These are phyloP conservation scores for Alternaria gansuensis DNA, from an alignment of 2,329 filamentous ascomycete species.

Conservation along the genomic window DNA sequence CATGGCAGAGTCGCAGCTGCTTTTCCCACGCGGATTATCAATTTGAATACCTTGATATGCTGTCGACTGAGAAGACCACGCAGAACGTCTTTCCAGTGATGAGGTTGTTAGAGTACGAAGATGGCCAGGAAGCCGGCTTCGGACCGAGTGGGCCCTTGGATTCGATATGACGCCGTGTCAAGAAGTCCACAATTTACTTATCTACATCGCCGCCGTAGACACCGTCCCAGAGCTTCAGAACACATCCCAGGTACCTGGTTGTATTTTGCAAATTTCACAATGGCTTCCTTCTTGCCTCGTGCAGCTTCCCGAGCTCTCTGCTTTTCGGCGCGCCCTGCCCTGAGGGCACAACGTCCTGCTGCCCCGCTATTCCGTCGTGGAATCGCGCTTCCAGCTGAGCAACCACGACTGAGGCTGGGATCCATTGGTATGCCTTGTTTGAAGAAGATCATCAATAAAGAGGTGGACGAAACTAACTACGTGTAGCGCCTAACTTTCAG, in stretches of 20 bases:
- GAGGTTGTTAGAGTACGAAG: neutral
- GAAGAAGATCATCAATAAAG: neutral
- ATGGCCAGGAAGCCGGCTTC: constrained; percentile 13
- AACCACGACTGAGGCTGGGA: constrained; percentile 57
- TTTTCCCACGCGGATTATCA: neutral
- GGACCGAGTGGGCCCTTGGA: constrained; percentile 15
- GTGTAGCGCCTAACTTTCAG: constrained; percentile 80
- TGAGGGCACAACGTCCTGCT: constrained; percentile 40
- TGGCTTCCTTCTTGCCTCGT: constrained; percentile 50
- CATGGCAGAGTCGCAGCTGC: neutral
- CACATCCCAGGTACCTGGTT: constrained; percentile 7
- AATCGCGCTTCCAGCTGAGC: constrained; percentile 50
- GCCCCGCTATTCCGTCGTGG: constrained; percentile 50
- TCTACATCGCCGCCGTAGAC: constrained; percentile 6
- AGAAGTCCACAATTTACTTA: constrained; percentile 15
- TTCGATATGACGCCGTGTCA: constrained; percentile 24
- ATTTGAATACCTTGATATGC: neutral
- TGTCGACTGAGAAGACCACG: neutral
- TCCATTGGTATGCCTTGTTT: constrained; percentile 44
- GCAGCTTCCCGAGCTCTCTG: constrained; percentile 49
- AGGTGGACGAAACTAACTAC: neutral
- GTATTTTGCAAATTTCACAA: constrained; percentile 24
- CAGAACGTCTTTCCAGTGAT: neutral
- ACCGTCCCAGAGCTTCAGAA: constrained; percentile 10
- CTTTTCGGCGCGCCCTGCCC: constrained; percentile 36